Evolutionary conservation across 441 rosid genomes (phyloP).

Genomic region (Populus tomentosa): DNA sequence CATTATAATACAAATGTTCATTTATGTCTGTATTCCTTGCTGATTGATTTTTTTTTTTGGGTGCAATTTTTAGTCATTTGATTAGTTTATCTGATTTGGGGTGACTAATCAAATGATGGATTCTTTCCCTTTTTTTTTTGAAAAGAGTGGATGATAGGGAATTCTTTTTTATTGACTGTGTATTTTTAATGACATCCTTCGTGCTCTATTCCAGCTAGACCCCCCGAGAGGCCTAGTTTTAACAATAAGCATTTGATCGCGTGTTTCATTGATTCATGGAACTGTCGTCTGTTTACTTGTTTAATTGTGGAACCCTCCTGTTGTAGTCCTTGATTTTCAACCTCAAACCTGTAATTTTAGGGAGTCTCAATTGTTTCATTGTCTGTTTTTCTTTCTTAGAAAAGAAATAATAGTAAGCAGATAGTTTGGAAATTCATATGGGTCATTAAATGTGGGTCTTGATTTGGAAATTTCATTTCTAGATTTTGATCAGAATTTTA

Average conservation of each 20-base stretch:
- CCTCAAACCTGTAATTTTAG: not conserved
- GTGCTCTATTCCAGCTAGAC: too few relatives aligned
- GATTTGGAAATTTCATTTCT: not conserved
- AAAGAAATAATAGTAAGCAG: not conserved
- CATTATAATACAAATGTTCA: conserved; percentile 13
- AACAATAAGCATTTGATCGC: conserved; percentile 15
- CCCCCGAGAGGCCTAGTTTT: not conserved
- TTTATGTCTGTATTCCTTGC: not conserved
- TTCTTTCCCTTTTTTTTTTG: not conserved
- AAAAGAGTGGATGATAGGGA: not conserved
- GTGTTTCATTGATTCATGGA: conserved; percentile 33
- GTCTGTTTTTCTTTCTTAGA: not conserved
- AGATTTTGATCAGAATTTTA: not conserved
- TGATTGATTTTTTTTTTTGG: not conserved
- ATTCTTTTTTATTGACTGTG: not conserved
- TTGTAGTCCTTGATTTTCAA: not conserved
- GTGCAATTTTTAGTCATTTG: conserved; percentile 5
- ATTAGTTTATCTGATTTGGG: conserved; percentile 12
- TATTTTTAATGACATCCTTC: not conserved
- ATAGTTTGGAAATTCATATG: too few relatives aligned
- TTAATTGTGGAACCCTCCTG: conserved; percentile 12
- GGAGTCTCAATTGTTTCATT: not conserved
- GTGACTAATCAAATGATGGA: conserved; percentile 15
- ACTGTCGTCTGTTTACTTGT: conserved; percentile 37
- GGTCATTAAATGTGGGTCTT: not conserved